phyloP scores from a whole-genome alignment of 768 basidiomycete genomes.

The Boletus vinaceobasis region DNA sequence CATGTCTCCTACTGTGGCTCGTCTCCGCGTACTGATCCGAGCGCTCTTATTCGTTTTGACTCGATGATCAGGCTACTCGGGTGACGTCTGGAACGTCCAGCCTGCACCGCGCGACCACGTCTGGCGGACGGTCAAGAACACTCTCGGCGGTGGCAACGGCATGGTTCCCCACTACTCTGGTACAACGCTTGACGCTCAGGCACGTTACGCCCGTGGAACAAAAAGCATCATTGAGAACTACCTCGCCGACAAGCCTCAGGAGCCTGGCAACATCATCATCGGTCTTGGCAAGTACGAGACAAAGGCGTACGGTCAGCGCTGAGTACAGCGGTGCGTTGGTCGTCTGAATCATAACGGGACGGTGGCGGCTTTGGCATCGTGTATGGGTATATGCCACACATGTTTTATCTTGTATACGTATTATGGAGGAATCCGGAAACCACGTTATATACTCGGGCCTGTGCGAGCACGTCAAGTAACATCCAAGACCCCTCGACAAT shows the following conservation, averaged over 20 bases:
- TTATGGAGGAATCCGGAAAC: background rate
- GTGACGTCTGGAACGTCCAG: conserved; percentile 85
- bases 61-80: conserved; percentile 29
- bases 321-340: background rate
- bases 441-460: no score
- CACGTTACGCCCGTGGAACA: conserved; percentile 74
- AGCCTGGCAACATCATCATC: conserved; percentile 79
- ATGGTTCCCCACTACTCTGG: conserved; percentile 89
- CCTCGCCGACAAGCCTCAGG: conserved; percentile 59
- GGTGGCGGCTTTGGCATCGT: background rate
- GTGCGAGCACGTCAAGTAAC: no score
- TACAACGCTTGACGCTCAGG: conserved; percentile 86
- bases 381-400: background rate
- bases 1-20: background rate
- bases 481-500: no score
- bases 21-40: background rate
- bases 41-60: background rate
- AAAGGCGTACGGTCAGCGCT: conserved; percentile 39
- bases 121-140: conserved; percentile 82
- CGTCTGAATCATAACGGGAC: background rate
- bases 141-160: conserved; percentile 80
- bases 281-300: conserved; percentile 55
- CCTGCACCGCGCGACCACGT: conserved; percentile 84
- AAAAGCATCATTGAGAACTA: conserved; percentile 73
- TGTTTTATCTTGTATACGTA: background rate